phyloP scores from a whole-genome alignment of 1,139 yeast genomes.

The Wickerhamiella infanticola region DNA sequence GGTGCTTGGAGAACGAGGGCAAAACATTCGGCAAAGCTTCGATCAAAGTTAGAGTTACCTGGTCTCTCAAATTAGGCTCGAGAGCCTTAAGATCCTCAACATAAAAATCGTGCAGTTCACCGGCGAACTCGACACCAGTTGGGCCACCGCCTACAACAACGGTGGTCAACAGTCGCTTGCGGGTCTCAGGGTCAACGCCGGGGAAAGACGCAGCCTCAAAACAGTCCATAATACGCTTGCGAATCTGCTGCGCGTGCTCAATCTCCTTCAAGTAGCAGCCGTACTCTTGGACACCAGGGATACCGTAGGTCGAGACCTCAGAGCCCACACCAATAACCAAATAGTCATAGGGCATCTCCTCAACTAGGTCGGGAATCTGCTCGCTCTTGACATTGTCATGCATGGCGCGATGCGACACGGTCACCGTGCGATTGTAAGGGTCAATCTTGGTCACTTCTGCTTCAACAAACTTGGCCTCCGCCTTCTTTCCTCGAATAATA shows the following conservation, averaged over 20 bases:
- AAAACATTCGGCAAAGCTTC: conserved; percentile 88
- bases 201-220: conserved; percentile 72
- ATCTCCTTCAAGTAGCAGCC: conserved; percentile 79
- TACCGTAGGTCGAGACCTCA: conserved; percentile 81
- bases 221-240: conserved; percentile 62
- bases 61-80: conserved; percentile 75
- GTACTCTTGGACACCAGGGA: conserved; percentile 82
- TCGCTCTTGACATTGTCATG: conserved; percentile 22
- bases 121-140: conserved; percentile 93
- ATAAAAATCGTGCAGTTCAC: conserved; percentile 85
- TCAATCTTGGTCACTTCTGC: conserved; percentile 83
- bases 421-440: conserved; percentile 44
- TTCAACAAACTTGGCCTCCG: conserved; percentile 74
- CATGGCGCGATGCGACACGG: conserved; percentile 33
- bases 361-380: conserved; percentile 9
- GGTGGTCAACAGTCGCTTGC: conserved; percentile 65
- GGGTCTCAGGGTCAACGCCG: conserved; percentile 58
- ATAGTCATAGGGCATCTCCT: conserved; percentile 45
- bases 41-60: conserved; percentile 66
- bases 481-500: conserved; percentile 55
- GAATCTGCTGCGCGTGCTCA: conserved; percentile 62
- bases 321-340: conserved; percentile 87
- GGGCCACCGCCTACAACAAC: conserved; percentile 88
- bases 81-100: conserved; percentile 79
- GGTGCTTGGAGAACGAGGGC: conserved; percentile 71